phyloP scores from a whole-genome alignment of 164 flowering plant species.

The Aristolochia fimbriata region DNA sequence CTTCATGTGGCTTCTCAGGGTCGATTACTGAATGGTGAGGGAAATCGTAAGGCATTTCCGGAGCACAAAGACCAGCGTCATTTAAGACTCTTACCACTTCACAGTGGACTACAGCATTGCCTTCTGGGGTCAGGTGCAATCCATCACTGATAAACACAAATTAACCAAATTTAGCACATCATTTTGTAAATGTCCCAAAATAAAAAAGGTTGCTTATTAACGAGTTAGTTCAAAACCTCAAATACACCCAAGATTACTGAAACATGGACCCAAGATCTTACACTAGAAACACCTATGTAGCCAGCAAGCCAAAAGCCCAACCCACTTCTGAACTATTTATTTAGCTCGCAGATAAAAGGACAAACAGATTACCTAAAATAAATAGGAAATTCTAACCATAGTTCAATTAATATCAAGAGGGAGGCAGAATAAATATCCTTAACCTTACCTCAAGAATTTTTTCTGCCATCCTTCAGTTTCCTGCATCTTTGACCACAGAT shows the following conservation, averaged over 20 bases:
- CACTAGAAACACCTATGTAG: no score
- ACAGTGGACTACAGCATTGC: constrained; percentile 52
- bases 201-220: no score
- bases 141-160: constrained; percentile 49
- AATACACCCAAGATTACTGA: no score
- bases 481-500: constrained; percentile 93
- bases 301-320: no score
- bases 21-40: constrained; percentile 76
- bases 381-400: no score
- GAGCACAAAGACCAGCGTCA: constrained; percentile 38
- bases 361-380: no score
- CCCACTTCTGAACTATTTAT: no score
- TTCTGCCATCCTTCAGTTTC: constrained; percentile 75
- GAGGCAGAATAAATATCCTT: constrained; percentile 9
- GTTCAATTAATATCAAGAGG: neutral
- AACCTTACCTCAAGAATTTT: constrained; percentile 56
- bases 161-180: neutral
- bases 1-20: constrained; percentile 37
- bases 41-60: constrained; percentile 66
- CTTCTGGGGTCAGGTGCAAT: constrained; percentile 67
- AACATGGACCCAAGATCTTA: no score
- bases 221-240: no score
- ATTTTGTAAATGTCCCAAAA: neutral
- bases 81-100: constrained; percentile 47
- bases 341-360: no score